A percentile compares a stretch with the other conserved stretches of the same genome.
phyloP scores from a whole-genome alignment of 495 filamentous ascomycete genomes.

The Corynascus novoguineensis region DNA sequence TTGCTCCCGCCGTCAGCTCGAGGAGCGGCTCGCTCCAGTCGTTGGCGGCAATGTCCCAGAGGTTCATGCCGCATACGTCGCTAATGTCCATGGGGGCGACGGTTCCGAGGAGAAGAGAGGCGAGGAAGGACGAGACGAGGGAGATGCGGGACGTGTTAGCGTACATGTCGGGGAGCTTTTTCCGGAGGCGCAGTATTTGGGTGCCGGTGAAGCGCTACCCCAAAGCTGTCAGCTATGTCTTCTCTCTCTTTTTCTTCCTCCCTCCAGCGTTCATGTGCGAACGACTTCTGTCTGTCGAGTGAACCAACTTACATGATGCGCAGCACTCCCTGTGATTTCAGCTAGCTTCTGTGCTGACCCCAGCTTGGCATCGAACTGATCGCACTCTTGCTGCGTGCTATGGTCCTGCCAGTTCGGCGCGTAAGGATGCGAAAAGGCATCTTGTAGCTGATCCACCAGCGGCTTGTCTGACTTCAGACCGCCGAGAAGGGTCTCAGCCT shows the following conservation, averaged over 20 bases:
- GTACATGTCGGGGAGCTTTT: conserved; percentile 75
- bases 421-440: conserved; percentile 77
- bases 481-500: conserved; percentile 61
- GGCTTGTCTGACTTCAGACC: conserved; percentile 53
- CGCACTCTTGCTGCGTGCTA: conserved; percentile 87
- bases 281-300: too few species aligned
- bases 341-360: conserved; percentile 64
- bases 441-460: conserved; percentile 62
- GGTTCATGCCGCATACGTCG: conserved; percentile 94
- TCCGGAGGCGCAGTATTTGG: conserved; percentile 83
- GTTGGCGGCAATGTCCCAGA: conserved; percentile 80
- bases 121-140: conserved; percentile 90
- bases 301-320: conserved; percentile 78
- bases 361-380: conserved; percentile 70
- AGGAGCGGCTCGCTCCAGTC: conserved; percentile 70
- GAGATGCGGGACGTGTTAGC: conserved; percentile 75
- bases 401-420: conserved; percentile 98
- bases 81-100: conserved; percentile 89
- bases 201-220: conserved; percentile 90
- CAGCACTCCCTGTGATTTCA: conserved; percentile 76
- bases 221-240: conserved; percentile 28
- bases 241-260: too few species aligned
- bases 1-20: conserved; percentile 66
- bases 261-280: conserved; percentile 62
- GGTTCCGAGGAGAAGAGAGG: conserved; percentile 79